A percentile compares a stretch with the other conserved stretches of the same genome.
phyloP scores from a whole-genome alignment of 345 rosid species.

The Arabis hirsuta region DNA sequence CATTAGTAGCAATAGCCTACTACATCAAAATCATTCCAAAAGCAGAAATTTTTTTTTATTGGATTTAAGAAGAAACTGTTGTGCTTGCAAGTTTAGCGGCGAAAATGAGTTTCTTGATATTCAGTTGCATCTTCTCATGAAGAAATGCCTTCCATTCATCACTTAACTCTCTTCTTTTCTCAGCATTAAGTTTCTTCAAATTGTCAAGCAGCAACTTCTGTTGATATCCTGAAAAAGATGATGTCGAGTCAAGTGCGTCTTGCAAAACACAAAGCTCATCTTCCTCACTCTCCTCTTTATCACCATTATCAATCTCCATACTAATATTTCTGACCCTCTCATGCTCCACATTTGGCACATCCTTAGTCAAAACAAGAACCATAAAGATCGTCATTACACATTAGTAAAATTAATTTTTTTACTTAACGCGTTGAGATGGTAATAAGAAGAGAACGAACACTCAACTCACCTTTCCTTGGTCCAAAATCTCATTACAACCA shows the following conservation, averaged over 20 bases:
- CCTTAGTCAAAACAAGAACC: background rate
- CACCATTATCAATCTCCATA: background rate
- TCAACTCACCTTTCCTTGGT: constrained; percentile 7
- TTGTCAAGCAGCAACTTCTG: constrained; percentile 12
- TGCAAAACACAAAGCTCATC: constrained; percentile 7
- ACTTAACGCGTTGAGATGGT: background rate
- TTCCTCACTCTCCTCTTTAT: constrained; percentile 9
- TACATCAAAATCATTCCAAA: background rate
- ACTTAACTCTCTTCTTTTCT: background rate
- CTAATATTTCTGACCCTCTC: background rate
- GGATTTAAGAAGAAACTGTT: background rate
- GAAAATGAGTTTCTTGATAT: constrained; percentile 11
- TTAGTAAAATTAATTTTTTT: no score
- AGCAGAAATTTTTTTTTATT: background rate
- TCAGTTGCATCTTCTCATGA: background rate
- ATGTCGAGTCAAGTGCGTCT: constrained; percentile 6
- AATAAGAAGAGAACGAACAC: background rate
- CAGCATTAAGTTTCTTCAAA: background rate
- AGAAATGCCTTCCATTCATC: constrained; percentile 28
- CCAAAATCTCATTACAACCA: background rate
- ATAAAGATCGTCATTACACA: no score
- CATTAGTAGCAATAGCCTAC: background rate
- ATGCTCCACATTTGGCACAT: background rate
- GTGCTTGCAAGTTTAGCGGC: constrained; percentile 5
- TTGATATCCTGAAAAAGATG: background rate